Evolutionary conservation across 2,329 filamentous ascomycete species (phyloP), one percentile per base, ranked within the genome.

Genomic region (Aureobasidium sp.): DNA sequence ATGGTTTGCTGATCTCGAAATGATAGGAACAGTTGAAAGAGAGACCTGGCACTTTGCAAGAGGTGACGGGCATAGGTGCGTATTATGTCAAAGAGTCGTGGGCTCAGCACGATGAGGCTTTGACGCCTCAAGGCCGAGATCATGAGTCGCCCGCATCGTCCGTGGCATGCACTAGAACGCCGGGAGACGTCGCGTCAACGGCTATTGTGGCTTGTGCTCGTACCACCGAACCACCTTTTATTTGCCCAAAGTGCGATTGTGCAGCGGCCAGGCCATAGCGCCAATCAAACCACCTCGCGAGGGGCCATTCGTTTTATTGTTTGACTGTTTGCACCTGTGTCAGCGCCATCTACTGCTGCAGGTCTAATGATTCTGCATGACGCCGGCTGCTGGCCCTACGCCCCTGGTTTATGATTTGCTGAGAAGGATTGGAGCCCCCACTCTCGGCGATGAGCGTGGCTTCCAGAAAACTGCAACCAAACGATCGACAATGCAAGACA

Each of bases 401-500:
- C 53, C 27, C 27, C 27, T 57, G 20, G n/a, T 46, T 15, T 36
- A 29, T 29, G 26, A 57, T 41, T 34, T 24, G 39, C 26, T 46
- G 41, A 46, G 53, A 17, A 57, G 51, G 51, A 55, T 55, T 24
- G 24, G 15, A 27, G 26, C 32, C 20, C 20, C 53, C 52, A 43
- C 37, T 43, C n/a, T 55, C 52, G 51, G 26, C 36, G 51, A 41
- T 44, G 27, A 44, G 39, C 29, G 53, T 34, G 41, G 8, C 43
- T 59, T 59, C 55, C 17, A 59, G 55, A 59, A 59, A 48, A 48
- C 43, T 24, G 24, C 24, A 29, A n/a, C 8, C 24, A 13, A 36
- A 44, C 53, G 55, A 59, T 59, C 55, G 41, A 32, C 55, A 34
- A 47, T 59, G 55, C 55, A 59, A 48, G 55, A 59, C 55, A 59